Evolutionary conservation across 2,329 filamentous ascomycete genomes (phyloP).

Genomic region (Leptographium procerum): DNA sequence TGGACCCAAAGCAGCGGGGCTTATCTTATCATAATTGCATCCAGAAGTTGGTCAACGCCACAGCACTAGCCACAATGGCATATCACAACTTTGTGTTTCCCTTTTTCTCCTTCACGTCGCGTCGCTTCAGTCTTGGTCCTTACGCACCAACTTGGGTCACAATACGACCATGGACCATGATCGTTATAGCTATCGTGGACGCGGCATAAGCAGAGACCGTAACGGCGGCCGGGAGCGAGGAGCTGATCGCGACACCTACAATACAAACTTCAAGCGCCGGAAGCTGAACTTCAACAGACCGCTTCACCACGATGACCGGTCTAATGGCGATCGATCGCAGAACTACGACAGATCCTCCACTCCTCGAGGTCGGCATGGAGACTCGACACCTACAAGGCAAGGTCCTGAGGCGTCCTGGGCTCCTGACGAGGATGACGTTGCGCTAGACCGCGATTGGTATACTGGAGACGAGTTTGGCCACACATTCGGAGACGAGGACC

Average conservation of each 20-base stretch:
- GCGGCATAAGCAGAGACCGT: not conserved
- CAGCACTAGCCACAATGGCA: conserved; percentile 6
- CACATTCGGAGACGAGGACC: conserved; percentile 80
- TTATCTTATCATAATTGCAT: conserved; percentile 22
- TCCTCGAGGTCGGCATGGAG: conserved; percentile 9
- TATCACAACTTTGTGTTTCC: not conserved
- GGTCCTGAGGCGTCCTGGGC: conserved; percentile 50
- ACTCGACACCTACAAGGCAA: conserved; percentile 34
- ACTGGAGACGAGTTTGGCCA: conserved; percentile 72
- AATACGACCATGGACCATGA: not conserved
- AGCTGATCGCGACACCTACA: not conserved
- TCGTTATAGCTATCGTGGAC: not conserved
- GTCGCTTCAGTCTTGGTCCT: not conserved
- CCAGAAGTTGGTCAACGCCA: not conserved
- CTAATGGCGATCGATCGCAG: conserved; percentile 38
- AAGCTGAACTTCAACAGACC: conserved; percentile 48
- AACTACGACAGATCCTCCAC: conserved; percentile 20
- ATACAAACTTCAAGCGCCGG: conserved; percentile 42
- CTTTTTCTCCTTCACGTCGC: not conserved
- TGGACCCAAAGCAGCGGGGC: conserved; percentile 17
- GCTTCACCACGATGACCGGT: conserved; percentile 42
- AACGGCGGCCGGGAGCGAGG: conserved; percentile 10
- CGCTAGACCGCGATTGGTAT: conserved; percentile 88
- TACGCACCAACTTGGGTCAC: not conserved
- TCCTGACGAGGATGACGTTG: conserved; percentile 57